These are phyloP conservation scores for Coniochaeta prunicola DNA, from an alignment of 2,329 filamentous ascomycete species.

Conservation along the genomic window DNA sequence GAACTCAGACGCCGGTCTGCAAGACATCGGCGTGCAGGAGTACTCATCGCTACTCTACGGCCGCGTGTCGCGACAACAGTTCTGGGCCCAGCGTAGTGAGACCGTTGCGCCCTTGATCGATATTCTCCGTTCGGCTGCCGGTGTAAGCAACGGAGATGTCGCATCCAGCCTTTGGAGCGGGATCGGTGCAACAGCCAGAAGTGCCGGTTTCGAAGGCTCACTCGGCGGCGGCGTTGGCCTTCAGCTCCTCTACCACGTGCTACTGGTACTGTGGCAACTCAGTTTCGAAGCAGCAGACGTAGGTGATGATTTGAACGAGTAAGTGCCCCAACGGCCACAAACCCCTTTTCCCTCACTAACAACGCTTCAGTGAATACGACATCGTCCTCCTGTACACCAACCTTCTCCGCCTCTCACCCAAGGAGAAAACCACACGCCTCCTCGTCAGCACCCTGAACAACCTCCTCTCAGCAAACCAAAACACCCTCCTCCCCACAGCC, in stretches of 20 bases:
- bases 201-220: conserved; percentile 50
- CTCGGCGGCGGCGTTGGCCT: conserved; percentile 79
- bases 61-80: conserved; percentile 65
- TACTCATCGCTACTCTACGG: conserved; percentile 81
- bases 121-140: conserved; percentile 72
- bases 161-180: conserved; percentile 50
- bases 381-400: conserved; percentile 89
- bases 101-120: conserved; percentile 76
- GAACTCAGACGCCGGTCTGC: conserved; percentile 78
- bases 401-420: conserved; percentile 83
- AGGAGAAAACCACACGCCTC: conserved; percentile 94
- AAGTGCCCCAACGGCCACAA: too few relatives aligned
- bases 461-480: conserved; percentile 62
- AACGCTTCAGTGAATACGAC: conserved; percentile 68
- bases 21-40: conserved; percentile 91
- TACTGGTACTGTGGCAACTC: conserved; percentile 92
- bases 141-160: conserved; percentile 58
- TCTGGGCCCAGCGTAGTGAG: conserved; percentile 86
- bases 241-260: conserved; percentile 87
- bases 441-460: conserved; percentile 86
- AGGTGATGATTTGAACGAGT: conserved; percentile 78
- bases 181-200: conserved; percentile 38
- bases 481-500: conserved; percentile 74
- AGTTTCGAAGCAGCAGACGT: conserved; percentile 80
- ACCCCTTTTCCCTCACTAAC: not conserved